Evolutionary conservation across 108 stramenopile species (phyloP), one percentile per base, ranked within the genome.

Genomic region (Mediolabrus comicus): DNA sequence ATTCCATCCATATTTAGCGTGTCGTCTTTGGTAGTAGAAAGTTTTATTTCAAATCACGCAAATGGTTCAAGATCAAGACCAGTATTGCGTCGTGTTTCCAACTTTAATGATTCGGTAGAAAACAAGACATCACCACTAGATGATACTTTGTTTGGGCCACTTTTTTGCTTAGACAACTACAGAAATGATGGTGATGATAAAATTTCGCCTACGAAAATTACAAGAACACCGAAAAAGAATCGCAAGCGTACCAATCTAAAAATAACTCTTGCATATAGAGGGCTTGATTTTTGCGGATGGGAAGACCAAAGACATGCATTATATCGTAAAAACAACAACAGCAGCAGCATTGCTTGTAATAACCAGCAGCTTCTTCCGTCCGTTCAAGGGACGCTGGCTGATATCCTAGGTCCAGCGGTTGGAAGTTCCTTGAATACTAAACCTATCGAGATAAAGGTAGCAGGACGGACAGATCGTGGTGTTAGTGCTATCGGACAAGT

Each of bases 211-310:
- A 19, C 41, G n/a, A 43, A 16, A 17, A 16, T 43, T 43, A 24
- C 22, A 49, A 49, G 46, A 49, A 24, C 4, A 22, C 22, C 46
- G 6, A 49, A 57, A 41, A 59, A 41, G 53, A 59, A 73, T 28
- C 52, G 75, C 41, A 82, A 67, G 57, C 70, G 77, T 36, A 51
- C 74, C 36, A 80, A 75, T 75, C 84, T 87, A 26, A 80, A 75
- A 52, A n/a, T 92, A 2, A 67, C 62, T 11, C 33, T 92, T 2
- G 86, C 87, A 6, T 92, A 92, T 53, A 52, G 72, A n/a, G 91
- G 91, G 24, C 28, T n/a, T 16, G 74, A 75, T 31, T 92, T 92
- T 73, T 89, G 88, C 79, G 91, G 91, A 19, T 92, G 91, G 91
- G 88, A 92, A 60, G 88, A 71, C 10, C 90, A 92, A 77, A 36